These are phyloP conservation scores for thale cress (Arabidopsis thaliana) DNA, from an alignment of 345 rosid species.

Conservation along the genomic window TAIR10.1 NC_003074.8:3694001-3694500, in stretches of 20 bases:
- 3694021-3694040: neutral
- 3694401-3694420: slow-evolving; percentile 17
- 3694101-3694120: neutral
- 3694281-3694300: slow-evolving; percentile 20
- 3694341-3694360: slow-evolving; percentile 25
- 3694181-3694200: slow-evolving; percentile 32
- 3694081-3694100: neutral
- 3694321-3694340: slow-evolving; percentile 25
- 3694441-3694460: slow-evolving; percentile 28
- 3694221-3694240: slow-evolving; percentile 18
- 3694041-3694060: neutral
- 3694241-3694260: slow-evolving; percentile 30
- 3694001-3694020: neutral
- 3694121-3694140: neutral
- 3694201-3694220: slow-evolving; percentile 25
- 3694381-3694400: neutral
- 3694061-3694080: too few species aligned
- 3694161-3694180: neutral
- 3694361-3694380: neutral
- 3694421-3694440: neutral
- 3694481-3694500: slow-evolving; percentile 23
- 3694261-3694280: neutral
- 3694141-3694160: neutral
- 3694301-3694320: neutral
- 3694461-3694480: slow-evolving; percentile 26